phyloP scores from a whole-genome alignment of 768 basidiomycete species.

The Dioszegia crocea region DNA sequence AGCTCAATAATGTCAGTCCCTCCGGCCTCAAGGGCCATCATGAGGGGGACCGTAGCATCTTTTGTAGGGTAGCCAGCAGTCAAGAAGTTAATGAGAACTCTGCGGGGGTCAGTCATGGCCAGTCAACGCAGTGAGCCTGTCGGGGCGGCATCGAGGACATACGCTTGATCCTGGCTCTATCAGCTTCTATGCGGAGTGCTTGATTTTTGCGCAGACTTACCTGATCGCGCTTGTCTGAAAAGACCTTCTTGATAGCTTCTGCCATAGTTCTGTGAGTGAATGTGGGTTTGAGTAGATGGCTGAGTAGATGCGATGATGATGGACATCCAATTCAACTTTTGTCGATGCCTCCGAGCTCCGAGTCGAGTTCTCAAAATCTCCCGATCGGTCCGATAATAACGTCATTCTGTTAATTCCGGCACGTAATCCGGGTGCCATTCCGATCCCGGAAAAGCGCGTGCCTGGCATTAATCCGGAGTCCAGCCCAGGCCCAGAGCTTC shows the following conservation, averaged over 20 bases:
- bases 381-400: too few species aligned
- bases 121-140: too few species aligned
- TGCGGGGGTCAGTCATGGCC: constrained; percentile 4
- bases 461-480: too few species aligned
- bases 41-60: constrained; percentile 74
- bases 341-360: background rate
- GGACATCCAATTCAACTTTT: background rate
- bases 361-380: background rate
- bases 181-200: background rate
- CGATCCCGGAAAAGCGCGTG: too few species aligned
- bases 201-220: constrained; percentile 18
- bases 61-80: constrained; percentile 85
- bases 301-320: background rate
- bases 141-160: constrained; percentile 11
- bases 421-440: too few species aligned
- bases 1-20: constrained; percentile 94
- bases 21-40: constrained; percentile 89
- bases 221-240: constrained; percentile 58
- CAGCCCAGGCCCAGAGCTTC: too few species aligned
- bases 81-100: constrained; percentile 65
- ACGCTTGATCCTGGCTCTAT: constrained; percentile 42
- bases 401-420: too few species aligned
- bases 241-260: constrained; percentile 66
- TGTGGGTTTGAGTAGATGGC: background rate
- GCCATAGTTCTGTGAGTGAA: constrained; percentile 53